Conservation (phyloP, 2,329 filamentous ascomycete species). For the Aureobasidium musti region DNA sequence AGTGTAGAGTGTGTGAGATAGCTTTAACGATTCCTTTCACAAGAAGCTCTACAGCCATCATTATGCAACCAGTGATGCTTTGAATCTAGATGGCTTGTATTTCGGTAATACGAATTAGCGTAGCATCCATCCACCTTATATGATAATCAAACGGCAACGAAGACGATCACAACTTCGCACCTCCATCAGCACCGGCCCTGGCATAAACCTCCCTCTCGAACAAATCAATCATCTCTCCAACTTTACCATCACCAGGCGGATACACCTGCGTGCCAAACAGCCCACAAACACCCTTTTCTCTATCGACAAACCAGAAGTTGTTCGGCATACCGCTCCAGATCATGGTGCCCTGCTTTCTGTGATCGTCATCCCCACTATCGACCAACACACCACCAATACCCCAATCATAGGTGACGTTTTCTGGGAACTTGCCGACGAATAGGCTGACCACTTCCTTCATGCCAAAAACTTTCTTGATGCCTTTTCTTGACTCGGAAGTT, state of each 20-base stretch:
- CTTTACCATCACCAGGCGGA: constrained; percentile 46
- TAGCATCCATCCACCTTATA: no score
- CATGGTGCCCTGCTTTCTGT: constrained; percentile 46
- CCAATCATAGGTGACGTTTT: constrained; percentile 40
- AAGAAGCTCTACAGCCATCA: no score
- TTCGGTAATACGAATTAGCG: no score
- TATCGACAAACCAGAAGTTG: constrained; percentile 47
- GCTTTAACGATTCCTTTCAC: no score
- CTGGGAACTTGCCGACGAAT: constrained; percentile 42
- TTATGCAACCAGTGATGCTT: no score
- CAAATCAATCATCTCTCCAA: constrained; percentile 41
- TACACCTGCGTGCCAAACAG: constrained; percentile 49
- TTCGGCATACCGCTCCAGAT: constrained; percentile 53
- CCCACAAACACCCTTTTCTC: constrained; percentile 46
- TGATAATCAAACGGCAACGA: no score
- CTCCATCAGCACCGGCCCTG: background rate
- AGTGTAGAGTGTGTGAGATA: no score
- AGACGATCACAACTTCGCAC: background rate
- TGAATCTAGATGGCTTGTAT: no score
- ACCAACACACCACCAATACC: constrained; percentile 50
- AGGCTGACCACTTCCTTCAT: constrained; percentile 39
- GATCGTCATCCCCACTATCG: constrained; percentile 41
- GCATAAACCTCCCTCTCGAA: constrained; percentile 49
- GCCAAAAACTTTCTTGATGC: constrained; percentile 38
- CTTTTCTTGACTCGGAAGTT: constrained; percentile 33